Evolutionary conservation across 768 basidiomycete species (phyloP), one percentile per base, ranked within the genome.

Genomic region (Tylopilus vinaceipallidus): DNA sequence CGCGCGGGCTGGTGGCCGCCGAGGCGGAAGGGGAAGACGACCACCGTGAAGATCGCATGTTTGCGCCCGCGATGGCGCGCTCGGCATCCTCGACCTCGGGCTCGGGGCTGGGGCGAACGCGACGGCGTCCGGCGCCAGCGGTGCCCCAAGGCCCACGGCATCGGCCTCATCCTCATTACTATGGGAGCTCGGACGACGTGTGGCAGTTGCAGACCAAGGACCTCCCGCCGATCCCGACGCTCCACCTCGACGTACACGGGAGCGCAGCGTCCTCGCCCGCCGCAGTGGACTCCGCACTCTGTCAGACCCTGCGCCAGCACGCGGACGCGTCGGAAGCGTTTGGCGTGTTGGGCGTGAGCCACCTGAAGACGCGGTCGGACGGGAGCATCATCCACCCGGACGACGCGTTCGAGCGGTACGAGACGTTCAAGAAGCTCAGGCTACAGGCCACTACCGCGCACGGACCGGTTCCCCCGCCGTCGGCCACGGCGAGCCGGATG

Each of bases 341-440:
- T 4, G 39, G 29, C n/a, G 16, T 14, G 7, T 22, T 22, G 13
- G 50, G 38, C 16, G 14, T 5, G 3, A 45, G 35, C 14, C 61
- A 52, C 9, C 11, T 44, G 30, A 55, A 46, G 42, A 30, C 27
- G 32, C 16, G 32, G 33, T 60, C 61, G 24, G 58, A 65, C 3
- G 53, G 52, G 30, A 46, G 53, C 9, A 29, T 56, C 29, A 4
- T 53, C 4, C 73, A 67, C 6, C 70, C 88, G 32, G 86, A 92
- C 58, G 92, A 95, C 65, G 94, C 94, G 0, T 95, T 87, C 65
- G 89, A 90, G 49, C 77, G 91, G 32, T 97, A 95, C 62, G 90
- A 95, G 64, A 75, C 83, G n/a, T 94, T 85, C 69, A 81, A 81
- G 61, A 80, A 82, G 60, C 71, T 37, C 76, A 78, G 45, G 69